Evolutionary conservation across 164 flowering plant genomes (phyloP).

Genomic region (Magnolia kwangsiensis): DNA sequence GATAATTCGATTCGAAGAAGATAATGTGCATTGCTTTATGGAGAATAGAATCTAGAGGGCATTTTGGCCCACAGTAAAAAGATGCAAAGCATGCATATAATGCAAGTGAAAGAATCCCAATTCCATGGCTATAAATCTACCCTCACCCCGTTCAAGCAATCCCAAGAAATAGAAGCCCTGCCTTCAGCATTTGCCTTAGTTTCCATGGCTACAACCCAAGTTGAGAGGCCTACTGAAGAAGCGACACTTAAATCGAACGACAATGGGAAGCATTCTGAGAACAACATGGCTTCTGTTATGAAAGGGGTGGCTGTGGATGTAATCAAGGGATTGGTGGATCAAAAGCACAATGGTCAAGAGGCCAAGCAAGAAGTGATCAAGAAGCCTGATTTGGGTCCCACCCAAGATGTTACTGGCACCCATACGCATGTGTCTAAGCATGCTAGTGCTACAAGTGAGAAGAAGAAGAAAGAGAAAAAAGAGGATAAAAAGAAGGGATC

Average conservation of each 20-base stretch:
- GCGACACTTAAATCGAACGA: no score
- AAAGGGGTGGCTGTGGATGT: background rate
- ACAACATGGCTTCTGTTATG: background rate
- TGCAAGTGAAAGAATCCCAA: background rate
- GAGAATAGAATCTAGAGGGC: background rate
- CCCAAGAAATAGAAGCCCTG: background rate
- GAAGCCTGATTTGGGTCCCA: background rate
- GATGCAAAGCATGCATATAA: constrained; percentile 3
- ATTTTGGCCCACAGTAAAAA: background rate
- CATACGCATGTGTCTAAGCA: background rate
- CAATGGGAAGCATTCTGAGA: background rate
- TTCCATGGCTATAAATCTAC: background rate
- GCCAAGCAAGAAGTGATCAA: background rate
- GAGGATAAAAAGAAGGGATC: background rate
- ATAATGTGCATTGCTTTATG: background rate
- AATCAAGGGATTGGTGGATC: no score
- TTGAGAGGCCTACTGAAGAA: background rate
- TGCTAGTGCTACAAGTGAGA: background rate
- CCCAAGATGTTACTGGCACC: background rate
- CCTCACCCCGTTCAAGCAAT: background rate
- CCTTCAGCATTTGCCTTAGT: background rate
- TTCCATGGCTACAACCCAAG: background rate
- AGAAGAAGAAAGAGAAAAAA: background rate
- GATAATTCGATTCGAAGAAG: no score
- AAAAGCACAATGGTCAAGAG: background rate